Evolutionary conservation across 2,329 filamentous ascomycete species (phyloP).

Genomic region (Colletotrichum sp.): DNA sequence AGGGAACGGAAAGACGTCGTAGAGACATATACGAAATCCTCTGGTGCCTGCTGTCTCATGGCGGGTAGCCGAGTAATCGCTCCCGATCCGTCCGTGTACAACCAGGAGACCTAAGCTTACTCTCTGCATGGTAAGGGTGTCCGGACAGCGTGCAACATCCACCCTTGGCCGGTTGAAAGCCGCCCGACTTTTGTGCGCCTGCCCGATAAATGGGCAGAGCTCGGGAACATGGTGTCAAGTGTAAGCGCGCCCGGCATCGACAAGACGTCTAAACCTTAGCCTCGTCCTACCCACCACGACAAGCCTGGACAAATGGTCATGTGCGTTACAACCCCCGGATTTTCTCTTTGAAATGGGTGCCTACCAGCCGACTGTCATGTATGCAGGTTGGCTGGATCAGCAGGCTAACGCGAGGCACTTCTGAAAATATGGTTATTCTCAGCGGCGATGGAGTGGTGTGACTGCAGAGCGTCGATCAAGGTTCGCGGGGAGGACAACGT

Average conservation of each 20-base stretch:
- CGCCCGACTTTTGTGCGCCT: neutral
- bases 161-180: neutral
- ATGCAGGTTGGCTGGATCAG: neutral
- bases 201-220: neutral
- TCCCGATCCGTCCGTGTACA: neutral
- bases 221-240: neutral
- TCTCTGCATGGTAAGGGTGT: neutral
- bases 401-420: neutral
- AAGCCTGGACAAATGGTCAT: neutral
- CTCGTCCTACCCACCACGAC: neutral
- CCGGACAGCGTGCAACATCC: neutral
- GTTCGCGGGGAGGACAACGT: neutral
- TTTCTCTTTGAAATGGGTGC: neutral
- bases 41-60: neutral
- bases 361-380: neutral
- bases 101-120: neutral
- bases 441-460: neutral
- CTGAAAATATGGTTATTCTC: neutral
- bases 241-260: neutral
- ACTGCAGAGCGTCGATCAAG: neutral
- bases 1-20: neutral
- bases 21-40: neutral
- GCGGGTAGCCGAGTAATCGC: neutral
- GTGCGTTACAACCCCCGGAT: constrained; percentile 3
- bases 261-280: neutral